These are phyloP conservation scores for Coccomyxa sp. DNA, from an alignment of 139 green algal species.

Conservation along the genomic window DNA sequence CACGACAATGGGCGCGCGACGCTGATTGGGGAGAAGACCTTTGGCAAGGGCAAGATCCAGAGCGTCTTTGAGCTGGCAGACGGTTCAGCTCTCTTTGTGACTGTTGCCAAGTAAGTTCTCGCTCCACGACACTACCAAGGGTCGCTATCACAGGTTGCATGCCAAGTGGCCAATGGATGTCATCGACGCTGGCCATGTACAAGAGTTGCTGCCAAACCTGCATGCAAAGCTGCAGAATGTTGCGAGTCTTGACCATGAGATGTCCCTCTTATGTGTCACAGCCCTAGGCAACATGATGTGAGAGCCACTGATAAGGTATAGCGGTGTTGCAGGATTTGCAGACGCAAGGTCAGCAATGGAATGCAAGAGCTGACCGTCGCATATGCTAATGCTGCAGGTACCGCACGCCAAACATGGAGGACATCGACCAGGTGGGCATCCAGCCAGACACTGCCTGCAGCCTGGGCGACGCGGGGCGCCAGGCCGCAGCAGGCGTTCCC, in stretches of 20 bases:
- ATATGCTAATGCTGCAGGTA: too few species aligned
- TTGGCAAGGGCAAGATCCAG: slow-evolving; percentile 86
- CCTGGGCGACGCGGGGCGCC: neutral
- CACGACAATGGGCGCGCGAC: slow-evolving; percentile 71
- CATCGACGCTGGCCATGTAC: neutral
- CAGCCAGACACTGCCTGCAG: slow-evolving; percentile 16
- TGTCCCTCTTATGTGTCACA: too few species aligned
- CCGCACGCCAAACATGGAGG: slow-evolving; percentile 10
- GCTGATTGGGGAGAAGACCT: slow-evolving; percentile 80
- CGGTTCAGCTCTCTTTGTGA: slow-evolving; percentile 92
- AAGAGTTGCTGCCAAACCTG: too few species aligned
- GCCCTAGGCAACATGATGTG: too few species aligned
- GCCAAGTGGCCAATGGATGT: neutral
- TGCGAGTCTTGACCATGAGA: too few species aligned
- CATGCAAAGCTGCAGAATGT: too few species aligned
- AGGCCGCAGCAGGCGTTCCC: slow-evolving; percentile 7
- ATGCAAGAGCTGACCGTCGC: too few species aligned
- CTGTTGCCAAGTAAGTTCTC: slow-evolving; percentile 48
- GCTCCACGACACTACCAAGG: too few species aligned
- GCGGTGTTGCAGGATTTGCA: too few species aligned
- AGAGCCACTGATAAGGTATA: too few species aligned
- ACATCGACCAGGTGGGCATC: slow-evolving; percentile 29
- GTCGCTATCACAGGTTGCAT: neutral
- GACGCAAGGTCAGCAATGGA: too few species aligned
- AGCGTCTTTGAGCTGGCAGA: slow-evolving; percentile 74